A percentile compares a stretch with the other conserved stretches of the same genome.
phyloP scores from a whole-genome alignment of 805 yeast species.

The Ogataea allantospora region DNA sequence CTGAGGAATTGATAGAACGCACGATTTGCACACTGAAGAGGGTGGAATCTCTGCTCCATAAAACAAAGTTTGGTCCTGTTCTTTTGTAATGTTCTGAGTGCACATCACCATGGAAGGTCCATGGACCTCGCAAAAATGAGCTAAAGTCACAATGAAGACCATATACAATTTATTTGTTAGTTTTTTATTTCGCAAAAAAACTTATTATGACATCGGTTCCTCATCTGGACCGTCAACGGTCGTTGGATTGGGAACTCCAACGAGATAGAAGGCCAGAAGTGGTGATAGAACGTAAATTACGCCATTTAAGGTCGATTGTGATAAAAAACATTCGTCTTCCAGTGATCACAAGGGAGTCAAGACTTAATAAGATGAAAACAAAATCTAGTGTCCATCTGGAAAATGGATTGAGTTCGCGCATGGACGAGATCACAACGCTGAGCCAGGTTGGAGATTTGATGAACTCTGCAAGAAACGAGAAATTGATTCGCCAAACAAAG shows the following conservation, averaged over 20 bases:
- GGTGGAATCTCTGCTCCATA: slow-evolving; percentile 39
- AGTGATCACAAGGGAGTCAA: not conserved
- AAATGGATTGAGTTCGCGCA: not conserved
- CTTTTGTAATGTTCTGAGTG: slow-evolving; percentile 43
- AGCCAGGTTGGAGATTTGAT: slow-evolving; percentile 18
- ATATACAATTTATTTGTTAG: slow-evolving; percentile 11
- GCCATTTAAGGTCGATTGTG: slow-evolving; percentile 26
- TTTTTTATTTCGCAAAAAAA: not conserved
- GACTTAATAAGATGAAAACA: slow-evolving; percentile 9
- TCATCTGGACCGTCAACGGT: slow-evolving; percentile 10
- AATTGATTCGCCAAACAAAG: not conserved
- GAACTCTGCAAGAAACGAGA: not conserved
- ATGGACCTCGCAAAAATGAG: slow-evolving; percentile 78
- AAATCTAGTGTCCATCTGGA: slow-evolving; percentile 12
- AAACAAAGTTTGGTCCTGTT: slow-evolving; percentile 29
- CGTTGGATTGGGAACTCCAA: slow-evolving; percentile 9
- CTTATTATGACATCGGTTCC: slow-evolving; percentile 23
- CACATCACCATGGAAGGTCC: slow-evolving; percentile 69
- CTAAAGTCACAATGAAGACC: slow-evolving; percentile 51
- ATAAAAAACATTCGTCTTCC: slow-evolving; percentile 18
- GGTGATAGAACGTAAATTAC: slow-evolving; percentile 22
- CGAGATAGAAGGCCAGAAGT: not conserved
- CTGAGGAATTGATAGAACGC: slow-evolving; percentile 53
- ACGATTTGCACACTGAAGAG: slow-evolving; percentile 51
- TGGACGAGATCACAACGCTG: slow-evolving; percentile 5